These are phyloP conservation scores for Ophiorrhiza pumila DNA, from an alignment of 257 asterid species.

Conservation along the genomic window DNA sequence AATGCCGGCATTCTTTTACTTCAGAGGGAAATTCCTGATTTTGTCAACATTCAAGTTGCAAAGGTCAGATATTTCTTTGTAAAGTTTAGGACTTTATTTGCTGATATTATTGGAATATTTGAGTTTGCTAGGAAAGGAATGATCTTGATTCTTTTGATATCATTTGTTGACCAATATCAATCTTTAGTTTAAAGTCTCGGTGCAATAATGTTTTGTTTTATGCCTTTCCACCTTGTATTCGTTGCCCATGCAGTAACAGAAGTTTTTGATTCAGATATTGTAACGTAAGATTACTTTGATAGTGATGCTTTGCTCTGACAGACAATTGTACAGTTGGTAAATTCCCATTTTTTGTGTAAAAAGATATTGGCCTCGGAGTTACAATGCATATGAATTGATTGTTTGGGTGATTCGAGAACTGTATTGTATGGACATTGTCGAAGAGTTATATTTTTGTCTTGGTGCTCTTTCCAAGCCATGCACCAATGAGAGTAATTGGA, in stretches of 20 bases:
- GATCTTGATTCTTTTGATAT: neutral
- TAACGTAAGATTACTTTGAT: neutral
- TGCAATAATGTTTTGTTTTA: neutral
- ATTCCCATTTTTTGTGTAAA: neutral
- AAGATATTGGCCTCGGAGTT: neutral
- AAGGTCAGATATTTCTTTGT: conserved; percentile 50
- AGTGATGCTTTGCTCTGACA: neutral
- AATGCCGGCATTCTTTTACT: conserved; percentile 90
- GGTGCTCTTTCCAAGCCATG: neutral
- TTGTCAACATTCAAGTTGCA: conserved; percentile 78
- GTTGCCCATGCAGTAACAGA: neutral
- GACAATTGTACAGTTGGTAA: neutral
- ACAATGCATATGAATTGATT: neutral
- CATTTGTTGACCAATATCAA: neutral
- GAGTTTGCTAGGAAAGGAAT: neutral
- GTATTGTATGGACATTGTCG: neutral
- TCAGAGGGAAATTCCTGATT: conserved; percentile 97
- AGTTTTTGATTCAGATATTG: neutral
- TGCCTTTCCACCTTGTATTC: neutral
- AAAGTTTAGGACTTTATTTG: neutral
- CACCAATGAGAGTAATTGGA: neutral
- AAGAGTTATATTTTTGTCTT: neutral
- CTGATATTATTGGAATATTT: conserved; percentile 1
- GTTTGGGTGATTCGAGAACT: neutral
- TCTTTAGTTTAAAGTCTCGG: neutral